Conservation (phyloP, 495 filamentous ascomycete species). For the Jackrogersella minutella region DNA sequence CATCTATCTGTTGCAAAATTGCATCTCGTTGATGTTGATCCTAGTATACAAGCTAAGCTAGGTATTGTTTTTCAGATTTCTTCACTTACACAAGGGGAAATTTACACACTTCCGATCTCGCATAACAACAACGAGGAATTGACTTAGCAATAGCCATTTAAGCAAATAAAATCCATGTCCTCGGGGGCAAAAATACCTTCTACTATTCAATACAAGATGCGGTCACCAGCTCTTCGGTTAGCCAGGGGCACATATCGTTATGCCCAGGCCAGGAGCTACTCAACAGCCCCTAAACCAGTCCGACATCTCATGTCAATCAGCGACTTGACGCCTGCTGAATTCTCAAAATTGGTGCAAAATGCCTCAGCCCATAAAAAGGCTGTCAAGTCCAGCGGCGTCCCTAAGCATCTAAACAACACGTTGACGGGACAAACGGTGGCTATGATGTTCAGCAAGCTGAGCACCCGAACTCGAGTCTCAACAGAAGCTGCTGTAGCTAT, state of each 20-base stretch:
- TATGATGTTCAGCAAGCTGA: slow-evolving; percentile 95
- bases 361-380: slow-evolving; percentile 76
- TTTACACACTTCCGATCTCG: background rate
- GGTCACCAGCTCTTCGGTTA: slow-evolving; percentile 27
- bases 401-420: slow-evolving; percentile 58
- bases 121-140: background rate
- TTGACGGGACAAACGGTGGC: slow-evolving; percentile 81
- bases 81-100: slow-evolving; percentile 7
- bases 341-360: slow-evolving; percentile 82
- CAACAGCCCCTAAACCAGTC: slow-evolving; percentile 44
- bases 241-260: slow-evolving; percentile 16
- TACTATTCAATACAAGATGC: slow-evolving; percentile 30
- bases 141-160: background rate
- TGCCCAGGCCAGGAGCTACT: slow-evolving; percentile 43
- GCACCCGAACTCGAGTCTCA: slow-evolving; percentile 89
- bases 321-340: slow-evolving; percentile 80
- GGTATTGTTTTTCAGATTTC: too few relatives aligned
- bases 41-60: too few relatives aligned
- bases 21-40: too few relatives aligned
- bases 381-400: slow-evolving; percentile 75
- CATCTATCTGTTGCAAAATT: too few relatives aligned
- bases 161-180: background rate
- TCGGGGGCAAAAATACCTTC: background rate
- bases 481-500: slow-evolving; percentile 85
- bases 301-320: slow-evolving; percentile 90